phyloP scores from a whole-genome alignment of 2,329 filamentous ascomycete species.

The Epichloe bromicola region DNA sequence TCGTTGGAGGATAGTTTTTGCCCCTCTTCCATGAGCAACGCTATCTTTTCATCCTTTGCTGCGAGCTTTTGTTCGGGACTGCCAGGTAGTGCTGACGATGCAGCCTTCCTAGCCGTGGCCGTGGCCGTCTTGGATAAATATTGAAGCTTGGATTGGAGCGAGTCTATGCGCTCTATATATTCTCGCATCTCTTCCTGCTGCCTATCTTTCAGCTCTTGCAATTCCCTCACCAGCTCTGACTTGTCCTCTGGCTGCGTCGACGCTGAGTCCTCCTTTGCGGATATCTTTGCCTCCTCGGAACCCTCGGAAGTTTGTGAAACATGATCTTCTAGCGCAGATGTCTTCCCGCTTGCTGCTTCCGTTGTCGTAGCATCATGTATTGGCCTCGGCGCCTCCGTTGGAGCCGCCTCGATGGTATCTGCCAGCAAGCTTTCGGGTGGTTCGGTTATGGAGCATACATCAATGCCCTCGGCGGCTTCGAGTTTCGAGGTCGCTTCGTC shows the following conservation, averaged over 20 bases:
- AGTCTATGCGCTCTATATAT: constrained; percentile 83
- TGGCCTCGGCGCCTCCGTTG: background rate
- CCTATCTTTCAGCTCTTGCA: constrained; percentile 14
- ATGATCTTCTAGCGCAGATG: background rate
- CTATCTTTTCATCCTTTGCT: constrained; percentile 84
- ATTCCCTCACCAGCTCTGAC: constrained; percentile 8
- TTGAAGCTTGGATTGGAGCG: constrained; percentile 78
- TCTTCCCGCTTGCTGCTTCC: background rate
- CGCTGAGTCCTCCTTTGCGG: background rate
- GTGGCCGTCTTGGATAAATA: constrained; percentile 74
- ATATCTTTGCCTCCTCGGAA: no score
- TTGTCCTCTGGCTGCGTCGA: background rate
- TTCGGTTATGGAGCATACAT: background rate
- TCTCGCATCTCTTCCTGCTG: constrained; percentile 72
- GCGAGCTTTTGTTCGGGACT: constrained; percentile 67
- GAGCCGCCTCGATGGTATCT: background rate
- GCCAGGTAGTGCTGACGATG: constrained; percentile 46
- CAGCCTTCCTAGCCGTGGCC: constrained; percentile 58
- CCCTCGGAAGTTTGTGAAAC: background rate
- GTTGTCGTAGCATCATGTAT: background rate
- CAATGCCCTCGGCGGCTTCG: background rate
- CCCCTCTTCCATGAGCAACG: constrained; percentile 81
- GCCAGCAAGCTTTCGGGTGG: background rate
- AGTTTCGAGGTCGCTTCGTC: background rate
- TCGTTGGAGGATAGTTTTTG: constrained; percentile 81